Conservation (phyloP, 2,329 filamentous ascomycete species). For the Pseudocercospora musae region DNA sequence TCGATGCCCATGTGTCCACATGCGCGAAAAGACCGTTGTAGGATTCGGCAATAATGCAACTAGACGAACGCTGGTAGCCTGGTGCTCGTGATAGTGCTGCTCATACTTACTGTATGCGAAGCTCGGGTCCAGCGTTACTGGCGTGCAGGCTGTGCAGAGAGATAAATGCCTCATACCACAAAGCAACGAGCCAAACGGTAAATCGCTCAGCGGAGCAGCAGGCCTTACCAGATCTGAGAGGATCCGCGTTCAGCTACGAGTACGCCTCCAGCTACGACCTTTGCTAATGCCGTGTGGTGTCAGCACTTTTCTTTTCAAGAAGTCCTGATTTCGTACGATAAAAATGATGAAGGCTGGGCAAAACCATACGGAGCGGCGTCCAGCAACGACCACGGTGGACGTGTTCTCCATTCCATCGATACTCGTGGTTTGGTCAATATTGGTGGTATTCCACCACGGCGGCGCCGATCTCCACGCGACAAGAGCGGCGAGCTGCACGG, state of each 20-base stretch:
- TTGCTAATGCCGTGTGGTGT: background rate
- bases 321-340: background rate
- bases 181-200: background rate
- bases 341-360: background rate
- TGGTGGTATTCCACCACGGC: too few relatives aligned
- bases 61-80: background rate
- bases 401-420: too few relatives aligned
- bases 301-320: background rate
- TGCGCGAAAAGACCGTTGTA: background rate
- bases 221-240: background rate
- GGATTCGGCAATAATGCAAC: background rate
- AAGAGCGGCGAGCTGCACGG: too few relatives aligned
- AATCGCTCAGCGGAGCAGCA: conserved; percentile 2
- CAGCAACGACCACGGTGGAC: background rate
- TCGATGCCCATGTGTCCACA: background rate
- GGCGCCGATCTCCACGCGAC: too few relatives aligned
- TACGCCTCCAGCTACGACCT: background rate
- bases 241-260: background rate
- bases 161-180: conserved; percentile 3
- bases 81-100: background rate
- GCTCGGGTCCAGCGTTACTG: conserved; percentile 6
- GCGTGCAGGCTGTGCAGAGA: conserved; percentile 13
- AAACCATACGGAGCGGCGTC: background rate
- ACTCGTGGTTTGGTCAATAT: too few relatives aligned
- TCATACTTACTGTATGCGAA: background rate